Evolutionary conservation across 2,329 filamentous ascomycete genomes (phyloP).

Genomic region (Geosmithia flava): DNA sequence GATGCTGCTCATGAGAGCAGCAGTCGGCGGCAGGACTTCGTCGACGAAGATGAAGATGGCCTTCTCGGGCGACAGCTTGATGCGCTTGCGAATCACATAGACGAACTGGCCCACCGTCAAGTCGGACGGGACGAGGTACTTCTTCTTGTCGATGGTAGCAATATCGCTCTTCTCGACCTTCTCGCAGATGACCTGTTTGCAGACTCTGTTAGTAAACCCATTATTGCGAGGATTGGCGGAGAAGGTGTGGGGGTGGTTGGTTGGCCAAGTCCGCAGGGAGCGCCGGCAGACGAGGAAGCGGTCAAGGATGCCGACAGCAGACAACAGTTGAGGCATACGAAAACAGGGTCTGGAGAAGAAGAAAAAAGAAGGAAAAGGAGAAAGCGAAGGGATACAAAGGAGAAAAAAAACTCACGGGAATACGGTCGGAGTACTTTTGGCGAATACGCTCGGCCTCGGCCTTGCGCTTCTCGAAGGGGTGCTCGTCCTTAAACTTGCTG

Average conservation of each 20-base stretch:
- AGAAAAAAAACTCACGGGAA: constrained; percentile 60
- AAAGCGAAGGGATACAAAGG: no score
- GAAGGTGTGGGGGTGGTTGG: background rate
- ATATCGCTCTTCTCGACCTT: constrained; percentile 99
- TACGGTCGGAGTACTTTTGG: constrained; percentile 97
- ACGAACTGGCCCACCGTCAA: constrained; percentile 98
- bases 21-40: constrained; percentile 91
- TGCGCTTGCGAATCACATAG: constrained; percentile 99
- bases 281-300: background rate
- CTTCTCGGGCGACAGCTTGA: constrained; percentile 99
- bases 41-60: constrained; percentile 99
- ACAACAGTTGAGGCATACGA: background rate
- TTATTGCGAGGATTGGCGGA: background rate
- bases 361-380: background rate
- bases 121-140: constrained; percentile 95
- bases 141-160: constrained; percentile 99
- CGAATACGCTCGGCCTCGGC: constrained; percentile 98
- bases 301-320: background rate
- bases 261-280: background rate
- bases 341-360: background rate
- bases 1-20: constrained; percentile 97
- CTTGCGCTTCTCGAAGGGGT: constrained; percentile 99
- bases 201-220: background rate
- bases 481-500: constrained; percentile 99
- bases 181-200: constrained; percentile 84